These are phyloP conservation scores for Schizothecium vesticola DNA, from an alignment of 495 filamentous ascomycete species.

Conservation along the genomic window DNA sequence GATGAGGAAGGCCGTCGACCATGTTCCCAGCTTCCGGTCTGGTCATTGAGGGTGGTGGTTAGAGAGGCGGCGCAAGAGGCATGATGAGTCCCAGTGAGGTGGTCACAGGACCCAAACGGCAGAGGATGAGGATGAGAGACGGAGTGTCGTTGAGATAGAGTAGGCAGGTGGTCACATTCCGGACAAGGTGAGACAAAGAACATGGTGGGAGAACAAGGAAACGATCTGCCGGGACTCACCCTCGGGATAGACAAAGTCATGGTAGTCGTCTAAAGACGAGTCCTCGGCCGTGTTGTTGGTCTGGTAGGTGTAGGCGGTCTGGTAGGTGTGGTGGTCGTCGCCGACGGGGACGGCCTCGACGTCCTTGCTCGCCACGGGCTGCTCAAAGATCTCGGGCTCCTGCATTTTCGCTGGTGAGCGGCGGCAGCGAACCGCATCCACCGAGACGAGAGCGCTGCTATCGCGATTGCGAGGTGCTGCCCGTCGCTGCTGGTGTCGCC, in stretches of 20 bases:
- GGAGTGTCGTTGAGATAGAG: background rate
- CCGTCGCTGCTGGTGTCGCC: background rate
- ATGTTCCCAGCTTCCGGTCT: slow-evolving; percentile 19
- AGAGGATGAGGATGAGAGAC: background rate
- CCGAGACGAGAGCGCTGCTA: background rate
- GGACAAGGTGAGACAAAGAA: background rate
- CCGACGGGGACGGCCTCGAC: slow-evolving; percentile 14
- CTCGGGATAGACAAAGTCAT: slow-evolving; percentile 35
- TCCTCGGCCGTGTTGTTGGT: slow-evolving; percentile 13
- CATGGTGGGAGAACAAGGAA: slow-evolving; percentile 2
- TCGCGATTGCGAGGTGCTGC: background rate
- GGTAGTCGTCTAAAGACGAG: slow-evolving; percentile 25
- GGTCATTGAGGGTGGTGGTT: background rate
- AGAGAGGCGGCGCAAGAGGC: background rate
- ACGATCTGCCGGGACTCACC: slow-evolving; percentile 15
- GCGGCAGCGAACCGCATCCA: background rate
- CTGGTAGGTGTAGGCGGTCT: slow-evolving; percentile 18
- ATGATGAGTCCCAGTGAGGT: background rate
- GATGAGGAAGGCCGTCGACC: slow-evolving; percentile 24
- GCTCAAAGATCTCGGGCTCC: slow-evolving; percentile 33
- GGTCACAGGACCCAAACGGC: background rate
- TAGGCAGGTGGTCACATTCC: background rate
- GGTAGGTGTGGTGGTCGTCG: slow-evolving; percentile 22
- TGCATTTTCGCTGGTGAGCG: slow-evolving; percentile 19
- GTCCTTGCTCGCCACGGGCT: slow-evolving; percentile 28